phyloP scores from a whole-genome alignment of 345 rosid genomes.

The Capsella bursapastoris region DNA sequence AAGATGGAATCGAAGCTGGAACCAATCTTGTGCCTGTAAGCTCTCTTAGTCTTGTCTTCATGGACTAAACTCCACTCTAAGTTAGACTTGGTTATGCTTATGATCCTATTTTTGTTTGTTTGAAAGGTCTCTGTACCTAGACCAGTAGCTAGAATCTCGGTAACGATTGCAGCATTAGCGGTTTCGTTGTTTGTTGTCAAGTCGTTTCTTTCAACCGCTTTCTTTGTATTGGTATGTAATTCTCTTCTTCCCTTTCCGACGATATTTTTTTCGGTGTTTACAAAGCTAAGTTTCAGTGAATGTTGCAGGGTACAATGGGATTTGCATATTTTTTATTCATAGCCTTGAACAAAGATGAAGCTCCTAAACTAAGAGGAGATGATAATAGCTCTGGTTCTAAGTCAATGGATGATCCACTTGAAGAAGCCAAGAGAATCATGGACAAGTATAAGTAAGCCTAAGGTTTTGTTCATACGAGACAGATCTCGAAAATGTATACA shows the following conservation, averaged over 20 bases:
- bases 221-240: conserved; percentile 76
- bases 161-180: conserved; percentile 53
- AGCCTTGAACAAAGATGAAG: conserved; percentile 81
- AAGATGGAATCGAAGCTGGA: conserved; percentile 86
- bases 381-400: conserved; percentile 32
- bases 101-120: conserved; percentile 12
- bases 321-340: conserved; percentile 79
- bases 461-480: neutral
- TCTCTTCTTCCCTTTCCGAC: neutral
- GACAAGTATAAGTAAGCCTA: conserved; percentile 74
- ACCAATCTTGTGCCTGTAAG: conserved; percentile 88
- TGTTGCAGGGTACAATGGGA: conserved; percentile 87
- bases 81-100: neutral
- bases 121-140: conserved; percentile 63
- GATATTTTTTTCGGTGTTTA: neutral
- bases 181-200: conserved; percentile 62
- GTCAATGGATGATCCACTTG: conserved; percentile 53
- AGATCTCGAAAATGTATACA: conserved; percentile 14
- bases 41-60: conserved; percentile 30
- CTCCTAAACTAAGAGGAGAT: conserved; percentile 56
- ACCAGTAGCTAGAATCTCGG: conserved; percentile 65
- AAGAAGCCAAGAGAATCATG: conserved; percentile 95
- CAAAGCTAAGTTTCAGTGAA: neutral
- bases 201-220: conserved; percentile 75
- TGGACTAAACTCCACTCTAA: neutral